Evolutionary conservation across 2,329 filamentous ascomycete species (phyloP).

Genomic region (Ophiostoma quercus): DNA sequence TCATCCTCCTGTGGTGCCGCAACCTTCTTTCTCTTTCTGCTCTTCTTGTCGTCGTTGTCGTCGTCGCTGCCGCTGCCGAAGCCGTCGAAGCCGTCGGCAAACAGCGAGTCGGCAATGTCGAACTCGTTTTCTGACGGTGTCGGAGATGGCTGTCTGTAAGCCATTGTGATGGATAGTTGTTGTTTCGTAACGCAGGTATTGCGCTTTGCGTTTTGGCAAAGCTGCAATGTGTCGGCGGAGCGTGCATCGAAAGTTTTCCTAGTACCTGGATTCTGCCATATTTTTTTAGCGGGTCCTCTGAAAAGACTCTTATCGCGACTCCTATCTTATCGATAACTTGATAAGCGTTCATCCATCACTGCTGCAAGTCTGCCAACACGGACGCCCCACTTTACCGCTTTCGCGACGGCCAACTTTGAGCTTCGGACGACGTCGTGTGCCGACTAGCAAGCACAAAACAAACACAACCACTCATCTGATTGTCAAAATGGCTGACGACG

Average conservation of each 20-base stretch:
- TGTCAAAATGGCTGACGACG: constrained; percentile 29
- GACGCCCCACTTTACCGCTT: constrained; percentile 12
- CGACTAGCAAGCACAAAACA: not conserved
- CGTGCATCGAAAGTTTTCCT: not conserved
- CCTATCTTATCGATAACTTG: constrained; percentile 15
- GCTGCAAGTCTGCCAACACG: not conserved
- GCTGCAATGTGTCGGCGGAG: not conserved
- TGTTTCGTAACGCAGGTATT: not conserved
- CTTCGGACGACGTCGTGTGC: not conserved
- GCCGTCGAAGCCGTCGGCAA: constrained; percentile 45
- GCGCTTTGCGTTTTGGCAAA: not conserved
- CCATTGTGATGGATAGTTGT: constrained; percentile 47
- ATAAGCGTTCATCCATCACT: not conserved
- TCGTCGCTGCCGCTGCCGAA: constrained; percentile 44
- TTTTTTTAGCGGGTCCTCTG: constrained; percentile 20
- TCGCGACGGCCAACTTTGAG: constrained; percentile 2
- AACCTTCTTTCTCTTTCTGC: constrained; percentile 29
- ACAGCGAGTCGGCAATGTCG: constrained; percentile 77
- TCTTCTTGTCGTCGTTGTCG: constrained; percentile 37
- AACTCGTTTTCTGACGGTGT: constrained; percentile 83
- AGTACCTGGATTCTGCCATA: constrained; percentile 14
- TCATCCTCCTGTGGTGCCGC: constrained; percentile 38
- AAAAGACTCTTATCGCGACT: constrained; percentile 18
- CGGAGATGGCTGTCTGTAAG: constrained; percentile 69
- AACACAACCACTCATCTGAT: not conserved